phyloP scores from a whole-genome alignment of 306 rosid genomes.

The Lotus japonicus region DNA sequence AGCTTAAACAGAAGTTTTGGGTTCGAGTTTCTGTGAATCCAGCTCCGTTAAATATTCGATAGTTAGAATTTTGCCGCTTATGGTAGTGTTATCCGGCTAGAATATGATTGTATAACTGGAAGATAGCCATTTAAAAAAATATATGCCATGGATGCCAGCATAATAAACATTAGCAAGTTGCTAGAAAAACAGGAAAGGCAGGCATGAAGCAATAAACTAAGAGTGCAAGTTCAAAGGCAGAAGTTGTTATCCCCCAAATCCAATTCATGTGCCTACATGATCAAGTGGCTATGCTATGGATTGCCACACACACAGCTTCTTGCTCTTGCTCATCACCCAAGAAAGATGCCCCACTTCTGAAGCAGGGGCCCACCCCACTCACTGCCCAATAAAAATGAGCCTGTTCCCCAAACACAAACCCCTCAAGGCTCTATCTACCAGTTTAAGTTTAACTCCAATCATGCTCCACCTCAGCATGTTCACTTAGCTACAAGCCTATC shows the following conservation, averaged over 20 bases:
- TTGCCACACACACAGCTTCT: slow-evolving; percentile 23
- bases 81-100: too few relatives aligned
- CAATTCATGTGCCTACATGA: slow-evolving; percentile 69
- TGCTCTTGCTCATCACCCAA: slow-evolving; percentile 46
- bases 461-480: slow-evolving; percentile 15
- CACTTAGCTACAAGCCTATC: background rate
- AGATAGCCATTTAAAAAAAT: too few relatives aligned
- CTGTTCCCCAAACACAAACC: slow-evolving; percentile 38
- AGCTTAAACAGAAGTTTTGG: too few relatives aligned
- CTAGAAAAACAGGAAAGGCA: background rate
- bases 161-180: background rate
- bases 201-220: slow-evolving; percentile 10
- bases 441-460: background rate
- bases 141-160: background rate
- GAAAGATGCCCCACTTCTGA: slow-evolving; percentile 47
- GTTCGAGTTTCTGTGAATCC: too few relatives aligned
- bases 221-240: slow-evolving; percentile 12
- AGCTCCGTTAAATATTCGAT: too few relatives aligned
- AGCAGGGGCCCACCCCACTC: slow-evolving; percentile 52
- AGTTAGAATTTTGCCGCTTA: too few relatives aligned
- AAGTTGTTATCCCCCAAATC: slow-evolving; percentile 23
- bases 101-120: too few relatives aligned
- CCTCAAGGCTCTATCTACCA: slow-evolving; percentile 15
- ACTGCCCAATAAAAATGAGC: slow-evolving; percentile 41
- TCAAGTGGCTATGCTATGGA: slow-evolving; percentile 37